Conservation (phyloP, 2,329 filamentous ascomycete species). For the Pyrenophora seminiperda region DNA sequence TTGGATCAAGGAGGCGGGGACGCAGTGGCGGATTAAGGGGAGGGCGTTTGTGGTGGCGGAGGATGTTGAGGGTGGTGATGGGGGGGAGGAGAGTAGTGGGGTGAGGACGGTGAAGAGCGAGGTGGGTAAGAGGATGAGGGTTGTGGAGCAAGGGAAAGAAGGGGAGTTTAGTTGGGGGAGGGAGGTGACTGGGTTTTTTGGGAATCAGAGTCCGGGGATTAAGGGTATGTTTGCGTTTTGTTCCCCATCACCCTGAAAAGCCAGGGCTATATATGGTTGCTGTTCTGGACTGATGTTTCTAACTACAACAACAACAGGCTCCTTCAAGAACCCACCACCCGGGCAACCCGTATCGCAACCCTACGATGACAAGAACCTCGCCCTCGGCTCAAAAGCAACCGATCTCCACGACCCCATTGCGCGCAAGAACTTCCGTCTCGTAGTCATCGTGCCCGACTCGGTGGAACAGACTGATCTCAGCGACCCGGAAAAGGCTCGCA, state of each 20-base stretch:
- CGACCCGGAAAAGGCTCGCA: conserved; percentile 64
- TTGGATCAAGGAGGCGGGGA: conserved; percentile 72
- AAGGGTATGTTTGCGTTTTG: conserved; percentile 58
- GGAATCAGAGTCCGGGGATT: conserved; percentile 82
- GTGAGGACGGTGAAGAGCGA: conserved; percentile 64
- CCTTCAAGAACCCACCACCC: conserved; percentile 63
- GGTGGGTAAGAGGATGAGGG: conserved; percentile 67
- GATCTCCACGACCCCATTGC: conserved; percentile 73
- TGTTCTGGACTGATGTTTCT: too few relatives aligned
- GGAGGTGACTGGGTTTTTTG: conserved; percentile 87
- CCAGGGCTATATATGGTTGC: too few relatives aligned
- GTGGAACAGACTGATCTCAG: conserved; percentile 77
- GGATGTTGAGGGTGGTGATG: conserved; percentile 65
- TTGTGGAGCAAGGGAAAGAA: conserved; percentile 52
- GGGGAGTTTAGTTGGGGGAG: conserved; percentile 74
- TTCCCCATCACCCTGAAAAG: too few relatives aligned
- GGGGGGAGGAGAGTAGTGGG: conserved; percentile 58
- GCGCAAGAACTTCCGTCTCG: conserved; percentile 79
- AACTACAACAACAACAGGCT: conserved; percentile 57
- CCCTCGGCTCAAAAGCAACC: conserved; percentile 67
- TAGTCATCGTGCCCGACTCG: conserved; percentile 80
- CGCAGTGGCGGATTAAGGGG: conserved; percentile 86
- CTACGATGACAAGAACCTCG: conserved; percentile 52
- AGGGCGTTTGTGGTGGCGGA: conserved; percentile 74
- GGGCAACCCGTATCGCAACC: conserved; percentile 53